Conservation (phyloP, 2,329 filamentous ascomycete species). For the Aspergillus tubingensis region DNA sequence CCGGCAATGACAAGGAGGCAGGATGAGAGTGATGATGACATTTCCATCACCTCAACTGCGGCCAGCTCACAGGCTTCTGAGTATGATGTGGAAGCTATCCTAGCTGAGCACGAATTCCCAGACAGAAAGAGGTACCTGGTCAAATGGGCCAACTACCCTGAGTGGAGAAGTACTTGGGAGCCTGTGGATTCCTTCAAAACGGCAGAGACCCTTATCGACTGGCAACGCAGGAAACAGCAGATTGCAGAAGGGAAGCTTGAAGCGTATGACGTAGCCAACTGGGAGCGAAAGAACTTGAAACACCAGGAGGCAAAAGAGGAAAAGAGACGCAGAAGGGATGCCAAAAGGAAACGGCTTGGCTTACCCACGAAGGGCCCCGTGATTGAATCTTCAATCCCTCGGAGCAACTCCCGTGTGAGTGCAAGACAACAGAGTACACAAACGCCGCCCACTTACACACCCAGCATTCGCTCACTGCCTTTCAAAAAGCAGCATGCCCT, state of each 20-base stretch:
- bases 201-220: conserved; percentile 43
- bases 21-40: conserved; percentile 48
- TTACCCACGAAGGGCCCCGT: not conserved
- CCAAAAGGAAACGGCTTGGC: conserved; percentile 31
- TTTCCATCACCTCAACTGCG: conserved; percentile 60
- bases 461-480: not conserved
- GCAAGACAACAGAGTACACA: not conserved
- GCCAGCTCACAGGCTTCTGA: conserved; percentile 48
- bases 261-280: conserved; percentile 37
- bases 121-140: conserved; percentile 57
- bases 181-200: conserved; percentile 45
- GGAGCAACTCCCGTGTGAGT: not conserved
- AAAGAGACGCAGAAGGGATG: conserved; percentile 30
- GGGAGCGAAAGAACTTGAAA: conserved; percentile 29
- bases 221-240: conserved; percentile 38
- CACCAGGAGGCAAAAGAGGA: conserved; percentile 24
- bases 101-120: conserved; percentile 47
- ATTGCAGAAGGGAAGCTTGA: conserved; percentile 32
- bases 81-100: conserved; percentile 58
- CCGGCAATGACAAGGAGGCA: conserved; percentile 14
- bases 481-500: not conserved
- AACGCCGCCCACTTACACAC: not conserved
- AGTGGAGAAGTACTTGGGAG: conserved; percentile 60
- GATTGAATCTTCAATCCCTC: not conserved
- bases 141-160: conserved; percentile 63